These are phyloP conservation scores for Neophaeococcomyces aloes DNA, from an alignment of 2,329 filamentous ascomycete genomes.

Conservation along the genomic window DNA sequence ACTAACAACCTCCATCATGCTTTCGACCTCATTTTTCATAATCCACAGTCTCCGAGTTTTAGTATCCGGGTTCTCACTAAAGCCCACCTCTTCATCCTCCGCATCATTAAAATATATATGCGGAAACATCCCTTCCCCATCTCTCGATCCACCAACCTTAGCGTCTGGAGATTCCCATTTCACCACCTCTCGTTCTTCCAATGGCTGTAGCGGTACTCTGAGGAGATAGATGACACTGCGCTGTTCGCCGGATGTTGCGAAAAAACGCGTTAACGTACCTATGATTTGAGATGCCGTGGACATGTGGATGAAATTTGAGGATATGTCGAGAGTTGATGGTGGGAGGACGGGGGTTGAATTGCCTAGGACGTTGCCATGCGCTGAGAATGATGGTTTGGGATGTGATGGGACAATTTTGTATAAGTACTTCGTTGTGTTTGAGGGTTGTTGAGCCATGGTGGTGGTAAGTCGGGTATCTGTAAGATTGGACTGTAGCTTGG, in stretches of 20 bases:
- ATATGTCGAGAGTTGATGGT: constrained; percentile 29
- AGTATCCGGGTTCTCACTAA: too few species aligned
- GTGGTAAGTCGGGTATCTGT: too few species aligned
- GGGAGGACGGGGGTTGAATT: constrained; percentile 24
- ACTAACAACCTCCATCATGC: too few species aligned
- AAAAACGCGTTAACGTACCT: constrained; percentile 31
- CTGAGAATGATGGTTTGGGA: constrained; percentile 12
- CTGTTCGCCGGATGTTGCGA: constrained; percentile 26
- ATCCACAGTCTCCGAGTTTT: too few species aligned
- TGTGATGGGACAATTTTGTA: constrained; percentile 32
- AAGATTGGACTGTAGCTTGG: too few species aligned
- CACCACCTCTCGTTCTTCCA: constrained; percentile 25
- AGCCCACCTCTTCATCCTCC: too few species aligned
- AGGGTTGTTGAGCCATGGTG: too few species aligned
- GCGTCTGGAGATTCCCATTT: constrained; percentile 28
- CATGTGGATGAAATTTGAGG: constrained; percentile 31
- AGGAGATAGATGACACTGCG: constrained; percentile 25
- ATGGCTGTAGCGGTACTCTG: constrained; percentile 22
- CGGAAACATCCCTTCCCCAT: too few species aligned
- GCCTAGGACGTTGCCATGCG: too few species aligned
- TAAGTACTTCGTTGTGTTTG: constrained; percentile 19
- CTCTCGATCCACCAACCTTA: too few species aligned
- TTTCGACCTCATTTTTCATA: too few species aligned
- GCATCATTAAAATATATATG: too few species aligned
- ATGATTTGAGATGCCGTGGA: constrained; percentile 29